Percentiles rank a stretch among this genome's conserved stretches.
Conservation (phyloP, 495 filamentous ascomycete species). For the Daldinia caldariorum region DNA sequence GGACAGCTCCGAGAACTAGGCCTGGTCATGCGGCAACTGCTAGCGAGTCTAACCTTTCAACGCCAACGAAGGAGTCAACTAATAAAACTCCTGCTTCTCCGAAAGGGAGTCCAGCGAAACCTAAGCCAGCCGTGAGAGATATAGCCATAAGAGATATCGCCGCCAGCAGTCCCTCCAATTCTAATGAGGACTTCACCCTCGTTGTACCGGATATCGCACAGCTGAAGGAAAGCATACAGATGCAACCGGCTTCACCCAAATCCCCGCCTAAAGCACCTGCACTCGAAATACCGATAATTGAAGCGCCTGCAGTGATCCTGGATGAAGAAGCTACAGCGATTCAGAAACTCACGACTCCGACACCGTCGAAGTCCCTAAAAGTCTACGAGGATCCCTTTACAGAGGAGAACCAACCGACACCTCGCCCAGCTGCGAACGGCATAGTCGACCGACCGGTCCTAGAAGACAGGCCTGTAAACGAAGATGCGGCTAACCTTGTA, state of each 20-base stretch:
- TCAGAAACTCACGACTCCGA: slow-evolving; percentile 42
- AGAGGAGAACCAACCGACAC: slow-evolving; percentile 55
- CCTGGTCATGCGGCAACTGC: slow-evolving; percentile 57
- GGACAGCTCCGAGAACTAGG: slow-evolving; percentile 54
- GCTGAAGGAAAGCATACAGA: slow-evolving; percentile 29
- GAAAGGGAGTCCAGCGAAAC: slow-evolving; percentile 42
- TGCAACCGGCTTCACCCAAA: slow-evolving; percentile 15
- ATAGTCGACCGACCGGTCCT: slow-evolving; percentile 56
- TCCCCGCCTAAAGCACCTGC: slow-evolving; percentile 21
- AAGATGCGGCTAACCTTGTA: slow-evolving; percentile 58
- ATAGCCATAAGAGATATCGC: slow-evolving; percentile 35
- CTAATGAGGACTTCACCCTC: slow-evolving; percentile 61
- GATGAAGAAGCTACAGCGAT: slow-evolving; percentile 19
- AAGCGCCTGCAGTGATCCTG: slow-evolving; percentile 15
- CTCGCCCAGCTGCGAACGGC: slow-evolving; percentile 44
- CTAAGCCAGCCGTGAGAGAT: slow-evolving; percentile 36
- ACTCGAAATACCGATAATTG: background rate
- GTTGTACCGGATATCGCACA: slow-evolving; percentile 52
- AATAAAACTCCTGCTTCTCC: slow-evolving; percentile 48
- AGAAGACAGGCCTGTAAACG: slow-evolving; percentile 63
- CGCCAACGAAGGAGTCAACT: slow-evolving; percentile 47
- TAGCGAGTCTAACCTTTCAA: slow-evolving; percentile 54
- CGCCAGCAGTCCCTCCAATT: slow-evolving; percentile 53
- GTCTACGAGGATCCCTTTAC: slow-evolving; percentile 71
- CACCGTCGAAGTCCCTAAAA: slow-evolving; percentile 56